Evolutionary conservation across 176 grass and related monocot species (phyloP).

Genomic region (Phoenix dactylifera): DNA sequence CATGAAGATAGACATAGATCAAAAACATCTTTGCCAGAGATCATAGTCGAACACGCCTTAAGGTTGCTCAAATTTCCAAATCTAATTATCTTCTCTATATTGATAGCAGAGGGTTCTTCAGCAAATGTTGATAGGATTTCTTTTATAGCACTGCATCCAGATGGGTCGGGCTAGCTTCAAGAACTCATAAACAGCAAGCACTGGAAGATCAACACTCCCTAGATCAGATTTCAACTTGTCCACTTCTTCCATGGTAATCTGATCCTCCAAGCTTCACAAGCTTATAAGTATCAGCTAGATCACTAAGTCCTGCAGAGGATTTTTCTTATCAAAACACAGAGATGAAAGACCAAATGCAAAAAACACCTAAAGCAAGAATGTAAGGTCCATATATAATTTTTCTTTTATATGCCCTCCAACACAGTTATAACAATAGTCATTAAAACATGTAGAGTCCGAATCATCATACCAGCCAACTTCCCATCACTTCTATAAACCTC

Average conservation of each 20-base stretch:
- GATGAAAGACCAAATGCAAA: too few species aligned
- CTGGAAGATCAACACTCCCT: conserved; percentile 52
- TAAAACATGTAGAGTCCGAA: background rate
- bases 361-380: too few species aligned
- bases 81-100: background rate
- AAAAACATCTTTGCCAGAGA: conserved; percentile 25
- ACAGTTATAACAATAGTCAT: too few species aligned
- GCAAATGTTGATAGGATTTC: conserved; percentile 27
- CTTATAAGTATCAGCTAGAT: conserved; percentile 47
- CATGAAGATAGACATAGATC: conserved; percentile 8
- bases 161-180: conserved; percentile 51
- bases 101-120: conserved; percentile 6
- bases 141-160: conserved; percentile 38
- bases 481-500: conserved; percentile 60
- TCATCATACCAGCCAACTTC: conserved; percentile 56
- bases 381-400: too few species aligned
- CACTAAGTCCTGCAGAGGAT: conserved; percentile 37
- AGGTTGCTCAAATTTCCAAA: conserved; percentile 14
- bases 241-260: conserved; percentile 65
- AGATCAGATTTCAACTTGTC: conserved; percentile 45
- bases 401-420: too few species aligned
- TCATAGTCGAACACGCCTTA: conserved; percentile 13
- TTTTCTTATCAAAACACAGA: too few species aligned
- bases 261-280: conserved; percentile 74
- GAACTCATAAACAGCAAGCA: conserved; percentile 43